Percentiles rank a stretch among this genome's conserved stretches.
These are phyloP conservation scores for Microdochium bolleyi DNA, from an alignment of 2,329 filamentous ascomycete genomes.

Conservation along the genomic window DNA sequence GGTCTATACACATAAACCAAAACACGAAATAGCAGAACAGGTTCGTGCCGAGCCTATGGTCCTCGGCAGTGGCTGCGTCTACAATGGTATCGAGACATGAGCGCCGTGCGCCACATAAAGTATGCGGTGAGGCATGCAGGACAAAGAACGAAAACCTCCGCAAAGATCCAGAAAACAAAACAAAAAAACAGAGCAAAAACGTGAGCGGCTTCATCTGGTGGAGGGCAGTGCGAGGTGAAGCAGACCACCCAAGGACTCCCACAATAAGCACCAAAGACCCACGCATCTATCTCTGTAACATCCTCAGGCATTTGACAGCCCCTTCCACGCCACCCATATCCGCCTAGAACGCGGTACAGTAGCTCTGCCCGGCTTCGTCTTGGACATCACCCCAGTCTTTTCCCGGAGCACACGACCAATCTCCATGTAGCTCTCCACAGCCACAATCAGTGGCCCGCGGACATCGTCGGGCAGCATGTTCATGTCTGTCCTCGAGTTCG, in stretches of 20 bases:
- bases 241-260: not conserved
- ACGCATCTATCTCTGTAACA: not conserved
- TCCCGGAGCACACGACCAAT: slow-evolving; percentile 57
- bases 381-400: slow-evolving; percentile 9
- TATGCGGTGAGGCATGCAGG: not conserved
- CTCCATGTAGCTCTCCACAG: slow-evolving; percentile 70
- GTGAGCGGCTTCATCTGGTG: too few relatives aligned
- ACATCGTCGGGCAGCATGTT: slow-evolving; percentile 52
- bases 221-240: not conserved
- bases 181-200: not conserved
- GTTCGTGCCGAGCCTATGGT: too few relatives aligned
- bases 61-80: too few relatives aligned
- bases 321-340: slow-evolving; percentile 23
- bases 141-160: not conserved
- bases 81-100: not conserved
- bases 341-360: slow-evolving; percentile 19
- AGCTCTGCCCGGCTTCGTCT: slow-evolving; percentile 14
- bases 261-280: not conserved
- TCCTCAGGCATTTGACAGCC: slow-evolving; percentile 6
- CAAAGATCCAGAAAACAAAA: not conserved
- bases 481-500: slow-evolving; percentile 45
- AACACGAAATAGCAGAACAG: not conserved
- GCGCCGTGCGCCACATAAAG: not conserved
- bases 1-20: slow-evolving; percentile 50
- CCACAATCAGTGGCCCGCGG: slow-evolving; percentile 57